phyloP scores from a whole-genome alignment of 139 green algal genomes.

The Pedinophyceae sp. region DNA sequence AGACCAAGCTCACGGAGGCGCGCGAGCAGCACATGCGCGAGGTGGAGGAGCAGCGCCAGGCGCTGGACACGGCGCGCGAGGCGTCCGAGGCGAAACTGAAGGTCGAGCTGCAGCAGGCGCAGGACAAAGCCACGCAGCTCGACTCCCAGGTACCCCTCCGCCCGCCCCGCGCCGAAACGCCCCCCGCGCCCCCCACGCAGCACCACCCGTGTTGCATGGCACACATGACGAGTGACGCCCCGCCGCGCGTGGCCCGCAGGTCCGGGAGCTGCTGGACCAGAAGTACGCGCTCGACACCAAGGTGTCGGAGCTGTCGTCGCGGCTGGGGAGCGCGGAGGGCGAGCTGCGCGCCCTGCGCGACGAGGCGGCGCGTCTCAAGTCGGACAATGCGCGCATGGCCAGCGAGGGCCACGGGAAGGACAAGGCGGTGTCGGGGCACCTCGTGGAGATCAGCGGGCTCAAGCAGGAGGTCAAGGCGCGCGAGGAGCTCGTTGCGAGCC shows the following conservation, averaged over 20 bases:
- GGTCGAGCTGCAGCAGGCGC: conserved; percentile 28
- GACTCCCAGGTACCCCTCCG: conserved; percentile 1
- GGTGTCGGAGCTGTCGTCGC: conserved; percentile 50
- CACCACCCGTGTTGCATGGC: no score
- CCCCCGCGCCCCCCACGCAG: no score
- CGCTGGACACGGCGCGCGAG: conserved; percentile 27
- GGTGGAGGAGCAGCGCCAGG: conserved; percentile 7
- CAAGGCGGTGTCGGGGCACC: conserved; percentile 29
- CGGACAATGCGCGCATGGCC: conserved; percentile 12
- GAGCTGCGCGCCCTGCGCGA: conserved; percentile 28
- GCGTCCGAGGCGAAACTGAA: conserved; percentile 2
- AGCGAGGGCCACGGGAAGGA: conserved; percentile 32
- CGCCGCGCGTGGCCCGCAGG: no score
- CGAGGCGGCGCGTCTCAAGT: conserved; percentile 29
- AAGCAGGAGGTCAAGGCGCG: conserved; percentile 49
- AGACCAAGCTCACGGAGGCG: conserved; percentile 24
- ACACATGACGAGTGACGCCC: no score
- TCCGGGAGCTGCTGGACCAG: conserved; percentile 35
- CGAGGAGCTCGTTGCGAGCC: conserved; percentile 4
- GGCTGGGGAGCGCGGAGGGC: conserved; percentile 40
- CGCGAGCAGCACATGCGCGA: conserved; percentile 42
- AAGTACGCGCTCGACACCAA: conserved; percentile 63
- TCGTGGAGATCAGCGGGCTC: conserved; percentile 23
- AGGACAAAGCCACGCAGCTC: conserved; percentile 21
- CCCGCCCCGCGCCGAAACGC: neutral